Base-by-base conservation (phyloP, 768 basidiomycete genomes). In the Boletellus emodensis region DNA sequence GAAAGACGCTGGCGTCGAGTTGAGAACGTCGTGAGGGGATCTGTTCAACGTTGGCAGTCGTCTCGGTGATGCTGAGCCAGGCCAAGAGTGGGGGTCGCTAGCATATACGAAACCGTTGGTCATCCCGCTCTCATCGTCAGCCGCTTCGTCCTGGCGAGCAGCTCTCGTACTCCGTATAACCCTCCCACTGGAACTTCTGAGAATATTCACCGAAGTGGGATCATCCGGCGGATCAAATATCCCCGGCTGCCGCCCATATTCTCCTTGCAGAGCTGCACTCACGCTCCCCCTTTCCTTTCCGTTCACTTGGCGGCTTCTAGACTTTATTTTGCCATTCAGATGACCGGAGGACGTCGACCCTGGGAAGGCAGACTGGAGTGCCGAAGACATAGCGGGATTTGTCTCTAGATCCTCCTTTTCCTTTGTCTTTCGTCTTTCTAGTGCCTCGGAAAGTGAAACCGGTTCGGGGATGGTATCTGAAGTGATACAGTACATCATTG, bases 381-480 rank as follows among this genome's bases (percentile, higher is more conserved):
- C 61, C 33, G 64, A 67, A 35, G 69, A 67, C 65, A 80, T 70
- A 32, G 79, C 78, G 34, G 82, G 80, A 59, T 84, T 77, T 43
- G 79, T 80, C 47, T 83, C 78, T n/a, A 81, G 62, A n/a, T 79
- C 63, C 56, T 75, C 78, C 51, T 75, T 78, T 66, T 77, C 78
- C 55, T 77, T 80, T 3, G 67, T 71, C 51, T 74, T 74, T 34
- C 80, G 79, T 47, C 76, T 70, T 35, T 73, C 68, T 24, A 89
- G 67, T n/a, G 87, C 87, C 40, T 81, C 80, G 4, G 69, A 61
- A 22, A 88, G 70, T 13, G 82, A 63, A 7, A 87, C 70, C 3
- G 86, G 81, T 35, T 70, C 65, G 11, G 87, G 87, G 14, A 90
- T 81, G 10, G 80, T 84, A 53, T 87, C 87, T 90, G 58, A 32